phyloP scores from a whole-genome alignment of 73 alveolate genomes.

The Paramecium pentaurelia region DNA sequence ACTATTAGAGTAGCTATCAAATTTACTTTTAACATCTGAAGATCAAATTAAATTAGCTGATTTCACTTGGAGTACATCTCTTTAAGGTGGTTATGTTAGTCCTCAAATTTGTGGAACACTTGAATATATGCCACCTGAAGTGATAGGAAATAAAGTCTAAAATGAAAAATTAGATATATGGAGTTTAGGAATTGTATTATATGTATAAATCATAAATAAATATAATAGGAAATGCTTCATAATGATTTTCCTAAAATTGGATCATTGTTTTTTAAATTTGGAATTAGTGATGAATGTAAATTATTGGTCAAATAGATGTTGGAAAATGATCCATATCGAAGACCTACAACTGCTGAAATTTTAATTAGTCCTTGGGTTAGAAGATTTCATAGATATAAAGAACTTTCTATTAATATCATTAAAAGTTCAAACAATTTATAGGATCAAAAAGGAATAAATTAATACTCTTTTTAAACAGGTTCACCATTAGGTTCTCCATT shows the following conservation, averaged over 20 bases:
- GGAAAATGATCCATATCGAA: not conserved
- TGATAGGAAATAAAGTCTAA: not conserved
- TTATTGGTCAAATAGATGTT: not conserved
- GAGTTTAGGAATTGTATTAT: constrained; percentile 21
- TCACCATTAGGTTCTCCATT: not conserved
- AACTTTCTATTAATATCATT: not conserved
- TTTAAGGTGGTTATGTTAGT: not conserved
- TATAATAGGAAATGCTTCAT: not conserved
- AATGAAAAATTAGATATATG: not conserved
- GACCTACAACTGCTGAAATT: not conserved
- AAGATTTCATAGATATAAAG: not conserved
- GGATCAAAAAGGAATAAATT: not conserved
- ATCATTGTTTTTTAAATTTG: not conserved
- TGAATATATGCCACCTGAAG: constrained; percentile 28
- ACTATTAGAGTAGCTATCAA: not conserved
- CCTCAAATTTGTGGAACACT: constrained; percentile 7
- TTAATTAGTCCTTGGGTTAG: not conserved
- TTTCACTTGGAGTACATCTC: not conserved
- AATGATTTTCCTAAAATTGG: not conserved
- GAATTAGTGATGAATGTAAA: not conserved
- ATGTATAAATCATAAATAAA: not conserved
- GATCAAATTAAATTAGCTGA: not conserved
- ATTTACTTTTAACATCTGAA: not conserved
- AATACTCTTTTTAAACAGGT: not conserved
- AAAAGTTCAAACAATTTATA: not conserved